Conservation (phyloP, 768 basidiomycete genomes). For the Leccinellum albellum region DNA sequence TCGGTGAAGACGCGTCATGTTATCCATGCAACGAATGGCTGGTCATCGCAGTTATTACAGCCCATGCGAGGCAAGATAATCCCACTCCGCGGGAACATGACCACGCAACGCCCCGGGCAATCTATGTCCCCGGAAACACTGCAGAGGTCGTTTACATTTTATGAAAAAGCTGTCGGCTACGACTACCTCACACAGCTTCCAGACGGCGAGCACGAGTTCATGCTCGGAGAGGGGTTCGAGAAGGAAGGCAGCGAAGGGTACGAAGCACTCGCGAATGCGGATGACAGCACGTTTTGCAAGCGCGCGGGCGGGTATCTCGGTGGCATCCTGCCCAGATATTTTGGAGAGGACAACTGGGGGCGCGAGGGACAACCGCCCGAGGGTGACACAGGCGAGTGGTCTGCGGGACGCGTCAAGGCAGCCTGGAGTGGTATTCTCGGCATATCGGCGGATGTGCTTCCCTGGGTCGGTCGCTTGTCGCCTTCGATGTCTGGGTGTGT, state of each 20-base stretch:
- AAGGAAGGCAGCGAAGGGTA: constrained; percentile 30
- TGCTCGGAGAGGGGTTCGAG: constrained; percentile 59
- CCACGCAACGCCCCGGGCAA: constrained; percentile 56
- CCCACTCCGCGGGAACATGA: constrained; percentile 59
- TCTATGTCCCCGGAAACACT: constrained; percentile 33
- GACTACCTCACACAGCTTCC: constrained; percentile 71
- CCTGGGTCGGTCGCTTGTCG: constrained; percentile 72
- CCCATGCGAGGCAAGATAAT: constrained; percentile 60
- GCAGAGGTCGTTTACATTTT: constrained; percentile 55
- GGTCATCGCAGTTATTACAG: constrained; percentile 67
- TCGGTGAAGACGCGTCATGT: constrained; percentile 55
- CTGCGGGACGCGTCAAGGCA: constrained; percentile 47
- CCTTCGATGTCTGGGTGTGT: constrained; percentile 42
- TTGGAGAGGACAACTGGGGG: constrained; percentile 45
- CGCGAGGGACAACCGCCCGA: constrained; percentile 23
- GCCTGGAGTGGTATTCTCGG: constrained; percentile 66
- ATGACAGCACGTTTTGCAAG: constrained; percentile 35
- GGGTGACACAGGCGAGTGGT: constrained; percentile 27
- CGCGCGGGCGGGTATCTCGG: constrained; percentile 35
- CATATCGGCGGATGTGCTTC: constrained; percentile 54
- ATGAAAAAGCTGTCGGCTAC: constrained; percentile 40
- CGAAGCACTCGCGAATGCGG: constrained; percentile 35
- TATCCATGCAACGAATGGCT: constrained; percentile 84
- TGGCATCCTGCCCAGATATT: constrained; percentile 51
- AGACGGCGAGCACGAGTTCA: constrained; percentile 44